Evolutionary conservation across 257 asterid species (phyloP), one percentile per base, ranked within the genome.

Genomic region (Sherardia arvensis): DNA sequence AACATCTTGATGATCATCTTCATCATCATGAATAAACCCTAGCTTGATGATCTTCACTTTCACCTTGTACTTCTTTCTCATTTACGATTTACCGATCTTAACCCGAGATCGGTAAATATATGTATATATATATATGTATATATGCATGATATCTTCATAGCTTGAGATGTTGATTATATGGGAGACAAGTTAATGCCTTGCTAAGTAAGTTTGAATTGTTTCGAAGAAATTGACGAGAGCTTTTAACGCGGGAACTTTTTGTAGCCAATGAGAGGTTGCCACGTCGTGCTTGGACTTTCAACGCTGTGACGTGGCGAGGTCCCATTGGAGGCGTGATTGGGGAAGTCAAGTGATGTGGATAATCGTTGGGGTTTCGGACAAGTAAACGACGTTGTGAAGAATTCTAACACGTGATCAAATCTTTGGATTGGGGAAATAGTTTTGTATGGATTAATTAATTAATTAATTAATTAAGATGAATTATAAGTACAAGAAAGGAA

Each of bases 341-440:
- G 33, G 12, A 25, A 64, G 11, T 43, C 22, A 14, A n/a, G 49
- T 4, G 47, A 56, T 29, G 25, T 15, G 45, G 58, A 53, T 53
- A 20, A 53, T 53, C 28, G 58, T 53, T 49, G 5, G 25, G 0
- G 57, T 51, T 54, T 40, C 53, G 14, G 70, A 74, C 81, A 77
- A 75, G 81, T 77, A 66, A 80, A 71, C 77, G 67, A 72, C 77
- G 87, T 67, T 32, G 15, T 18, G 59, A 71, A 76, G 84, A 72
- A 76, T 84, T 75, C 76, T 51, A 61, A 67, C 95, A 87, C 92
- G 92, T 87, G 95, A 28, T 33, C 67, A 3, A 73, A 64, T 82
- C 90, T 83, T 86, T 69, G 27, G 68, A 68, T 62, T 53, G 55
- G 74, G 77, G 81, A 49, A 62, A 72, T 71, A 65, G 20, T 43